Conservation (phyloP, 1,284 basidiomycete genomes). For the Trichosporon sp. region DNA sequence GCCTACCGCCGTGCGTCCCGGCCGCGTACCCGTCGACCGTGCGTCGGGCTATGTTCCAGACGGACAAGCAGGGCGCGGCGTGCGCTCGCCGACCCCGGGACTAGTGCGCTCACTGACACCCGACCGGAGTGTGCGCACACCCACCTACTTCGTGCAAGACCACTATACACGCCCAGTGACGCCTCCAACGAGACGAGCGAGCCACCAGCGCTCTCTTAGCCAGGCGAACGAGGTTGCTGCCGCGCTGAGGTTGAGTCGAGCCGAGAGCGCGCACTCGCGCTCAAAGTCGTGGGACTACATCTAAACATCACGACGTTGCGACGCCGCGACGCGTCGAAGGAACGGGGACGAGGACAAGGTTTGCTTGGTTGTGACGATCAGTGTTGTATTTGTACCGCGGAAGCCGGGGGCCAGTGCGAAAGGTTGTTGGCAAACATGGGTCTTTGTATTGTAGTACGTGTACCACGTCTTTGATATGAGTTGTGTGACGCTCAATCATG, state of each 20-base stretch:
- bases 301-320: neutral
- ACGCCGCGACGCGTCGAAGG: too few relatives aligned
- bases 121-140: neutral
- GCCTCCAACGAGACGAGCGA: constrained; percentile 18
- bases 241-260: neutral
- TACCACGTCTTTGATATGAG: neutral
- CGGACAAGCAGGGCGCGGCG: neutral
- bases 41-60: neutral
- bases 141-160: neutral
- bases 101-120: too few relatives aligned
- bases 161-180: constrained; percentile 1
- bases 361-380: neutral
- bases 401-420: too few relatives aligned
- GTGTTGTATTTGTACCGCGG: neutral
- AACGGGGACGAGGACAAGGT: neutral
- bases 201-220: constrained; percentile 18
- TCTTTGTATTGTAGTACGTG: too few relatives aligned
- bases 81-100: neutral
- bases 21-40: neutral
- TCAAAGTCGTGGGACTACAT: constrained; percentile 15
- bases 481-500: neutral
- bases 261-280: neutral
- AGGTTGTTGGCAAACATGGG: too few relatives aligned
- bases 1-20: neutral
- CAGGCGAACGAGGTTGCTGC: constrained; percentile 17